Conservation (phyloP, 2,329 filamentous ascomycete species). For the Aureobasidium sp. region DNA sequence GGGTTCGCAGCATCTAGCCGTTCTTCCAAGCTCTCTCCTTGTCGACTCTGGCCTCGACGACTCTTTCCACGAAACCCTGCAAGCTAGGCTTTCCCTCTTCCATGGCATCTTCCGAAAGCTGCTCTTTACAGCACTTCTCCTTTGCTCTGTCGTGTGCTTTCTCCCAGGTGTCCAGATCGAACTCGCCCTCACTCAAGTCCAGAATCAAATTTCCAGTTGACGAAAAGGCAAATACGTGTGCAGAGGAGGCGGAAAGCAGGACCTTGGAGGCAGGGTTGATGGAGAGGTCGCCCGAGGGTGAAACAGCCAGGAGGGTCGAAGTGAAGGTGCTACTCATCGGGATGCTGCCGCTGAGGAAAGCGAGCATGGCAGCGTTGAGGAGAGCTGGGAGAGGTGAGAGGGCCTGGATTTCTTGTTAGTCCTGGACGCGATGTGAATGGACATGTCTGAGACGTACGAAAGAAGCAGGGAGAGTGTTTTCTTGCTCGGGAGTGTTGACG, state of each 20-base stretch:
- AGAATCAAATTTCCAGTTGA: conserved; percentile 63
- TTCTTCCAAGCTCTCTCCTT: conserved; percentile 14
- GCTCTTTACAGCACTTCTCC: conserved; percentile 51
- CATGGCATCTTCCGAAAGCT: conserved; percentile 31
- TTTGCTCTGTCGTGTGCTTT: conserved; percentile 56
- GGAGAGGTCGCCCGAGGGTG: conserved; percentile 17
- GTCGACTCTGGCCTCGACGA: conserved; percentile 13
- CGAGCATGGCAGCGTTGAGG: conserved; percentile 68
- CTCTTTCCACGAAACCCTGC: conserved; percentile 4
- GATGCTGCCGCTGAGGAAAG: conserved; percentile 72
- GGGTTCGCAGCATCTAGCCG: not conserved
- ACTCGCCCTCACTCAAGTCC: conserved; percentile 72
- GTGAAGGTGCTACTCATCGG: conserved; percentile 67
- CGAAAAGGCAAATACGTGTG: conserved; percentile 81
- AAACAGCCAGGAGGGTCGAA: conserved; percentile 40
- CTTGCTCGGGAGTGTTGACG: conserved; percentile 57
- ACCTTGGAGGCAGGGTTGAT: conserved; percentile 54
- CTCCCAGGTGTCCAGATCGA: conserved; percentile 69
- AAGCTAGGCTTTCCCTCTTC: conserved; percentile 17
- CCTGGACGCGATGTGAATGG: not conserved
- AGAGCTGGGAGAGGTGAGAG: conserved; percentile 72
- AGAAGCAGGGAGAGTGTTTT: conserved; percentile 48
- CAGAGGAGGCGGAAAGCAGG: conserved; percentile 54
- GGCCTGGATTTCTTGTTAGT: conserved; percentile 44
- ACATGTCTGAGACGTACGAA: conserved; percentile 40